A percentile compares a stretch with the other conserved stretches of the same genome.
phyloP scores from a whole-genome alignment of 2,329 filamentous ascomycete genomes.

The Cladosporium sp. region DNA sequence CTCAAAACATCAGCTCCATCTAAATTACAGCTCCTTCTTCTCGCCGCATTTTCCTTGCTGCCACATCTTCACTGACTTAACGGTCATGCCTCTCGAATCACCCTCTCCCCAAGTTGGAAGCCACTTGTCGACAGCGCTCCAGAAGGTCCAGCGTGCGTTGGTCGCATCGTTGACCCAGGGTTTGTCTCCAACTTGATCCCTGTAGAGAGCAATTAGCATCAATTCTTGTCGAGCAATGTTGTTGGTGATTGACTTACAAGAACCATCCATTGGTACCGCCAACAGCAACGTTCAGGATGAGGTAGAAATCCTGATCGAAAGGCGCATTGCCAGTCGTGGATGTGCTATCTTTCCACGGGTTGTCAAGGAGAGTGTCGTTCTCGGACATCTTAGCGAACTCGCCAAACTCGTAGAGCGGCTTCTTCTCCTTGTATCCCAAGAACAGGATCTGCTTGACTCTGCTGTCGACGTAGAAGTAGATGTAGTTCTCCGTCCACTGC shows the following conservation, averaged over 20 bases:
- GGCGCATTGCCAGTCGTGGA: constrained; percentile 58
- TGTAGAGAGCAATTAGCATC: not conserved
- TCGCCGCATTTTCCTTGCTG: constrained; percentile 44
- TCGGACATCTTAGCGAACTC: constrained; percentile 13
- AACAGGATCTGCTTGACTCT: constrained; percentile 26
- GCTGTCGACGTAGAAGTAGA: constrained; percentile 51
- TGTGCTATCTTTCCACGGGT: constrained; percentile 57
- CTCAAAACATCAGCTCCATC: not conserved
- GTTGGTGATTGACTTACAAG: too few species aligned
- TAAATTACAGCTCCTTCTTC: constrained; percentile 4
- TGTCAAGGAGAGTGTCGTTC: constrained; percentile 61
- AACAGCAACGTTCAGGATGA: constrained; percentile 71
- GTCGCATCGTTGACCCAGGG: constrained; percentile 67
- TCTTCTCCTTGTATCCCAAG: not conserved
- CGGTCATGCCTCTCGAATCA: constrained; percentile 33
- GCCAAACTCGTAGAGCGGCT: constrained; percentile 8
- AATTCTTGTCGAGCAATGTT: not conserved
- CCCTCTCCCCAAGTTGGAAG: constrained; percentile 62
- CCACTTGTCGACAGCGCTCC: constrained; percentile 62
- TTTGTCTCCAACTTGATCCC: constrained; percentile 50
- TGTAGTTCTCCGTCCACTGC: constrained; percentile 50
- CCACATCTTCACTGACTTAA: constrained; percentile 67
- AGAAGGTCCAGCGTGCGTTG: constrained; percentile 70
- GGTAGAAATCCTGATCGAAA: constrained; percentile 71
- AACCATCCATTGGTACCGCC: constrained; percentile 80